Evolutionary conservation across 2,329 filamentous ascomycete genomes (phyloP), one percentile per base, ranked within the genome.

Genomic region (Curvularia verruculosa): DNA sequence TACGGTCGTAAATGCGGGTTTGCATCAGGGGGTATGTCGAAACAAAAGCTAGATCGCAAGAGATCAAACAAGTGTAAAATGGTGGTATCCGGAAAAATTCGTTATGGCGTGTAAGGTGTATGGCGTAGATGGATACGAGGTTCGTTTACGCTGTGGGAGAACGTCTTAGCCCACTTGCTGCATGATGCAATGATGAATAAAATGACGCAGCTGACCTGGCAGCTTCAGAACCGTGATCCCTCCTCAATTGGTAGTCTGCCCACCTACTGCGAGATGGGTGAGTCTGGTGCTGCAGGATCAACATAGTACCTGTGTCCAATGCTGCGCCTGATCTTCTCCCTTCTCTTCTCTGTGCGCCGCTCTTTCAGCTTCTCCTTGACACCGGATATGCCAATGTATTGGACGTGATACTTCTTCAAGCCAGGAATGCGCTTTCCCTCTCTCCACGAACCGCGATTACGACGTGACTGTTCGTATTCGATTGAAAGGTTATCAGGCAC

Each of bases 261-360:
- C 24, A 9, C 10, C 28, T 36, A 36, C 31, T 36, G 31, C 21
- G 45, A 37, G 2, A 37, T 39, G 15, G 40, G 18, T 13, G 54
- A 56, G 29, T 24, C 43, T 5, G 49, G 49, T 12, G 28, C 54
- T 12, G 56, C 59, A 4, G 60, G 63, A 45, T 76, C 73, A 15
- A 73, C 63, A 52, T 73, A 78, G 66, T 79, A 76, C 53, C 77
- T 74, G 15, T 73, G 71, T 1, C 82, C 81, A 66, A 88, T 87
- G 53, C 80, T 84, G 53, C 80, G 78, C 60, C 84, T 81, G 49
- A 87, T 73, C 56, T 75, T 79, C 59, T 83, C 78, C 58, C 85
- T 77, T 57, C 82, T 75, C 61, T 79, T 82, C 69, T 87, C 83
- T 49, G 79, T 77, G 59, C 75, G 79, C 52, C 77, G 74, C 67